A percentile compares a stretch with the other conserved stretches of the same genome.
phyloP scores from a whole-genome alignment of 78 protist genomes.

The Dictyostelium intermedium region DNA sequence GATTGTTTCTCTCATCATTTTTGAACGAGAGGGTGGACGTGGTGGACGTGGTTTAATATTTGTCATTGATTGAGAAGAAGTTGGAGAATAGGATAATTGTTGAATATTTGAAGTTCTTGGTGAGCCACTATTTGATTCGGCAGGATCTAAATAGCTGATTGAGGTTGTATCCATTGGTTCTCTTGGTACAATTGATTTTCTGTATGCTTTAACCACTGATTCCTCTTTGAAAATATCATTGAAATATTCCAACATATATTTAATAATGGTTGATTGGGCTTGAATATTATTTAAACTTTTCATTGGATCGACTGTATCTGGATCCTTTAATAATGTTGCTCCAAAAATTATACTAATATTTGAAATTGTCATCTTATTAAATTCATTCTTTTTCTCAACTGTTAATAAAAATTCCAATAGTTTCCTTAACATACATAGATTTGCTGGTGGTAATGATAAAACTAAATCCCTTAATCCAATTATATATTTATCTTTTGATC shows the following conservation, averaged over 20 bases:
- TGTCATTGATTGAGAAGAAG: neutral
- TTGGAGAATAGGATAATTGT: neutral
- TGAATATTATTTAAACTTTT: slow-evolving; percentile 18
- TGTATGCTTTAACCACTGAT: slow-evolving; percentile 3
- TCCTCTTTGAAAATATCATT: slow-evolving; percentile 6
- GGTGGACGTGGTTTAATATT: neutral
- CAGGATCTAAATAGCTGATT: slow-evolving; percentile 50
- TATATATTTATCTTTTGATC: slow-evolving; percentile 5
- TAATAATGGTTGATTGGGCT: slow-evolving; percentile 33
- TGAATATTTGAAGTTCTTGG: neutral
- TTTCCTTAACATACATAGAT: slow-evolving; percentile 54
- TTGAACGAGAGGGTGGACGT: slow-evolving; percentile 31
- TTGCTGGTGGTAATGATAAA: slow-evolving; percentile 63
- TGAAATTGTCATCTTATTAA: slow-evolving; percentile 57
- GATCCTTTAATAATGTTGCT: slow-evolving; percentile 47
- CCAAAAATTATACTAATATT: slow-evolving; percentile 68
- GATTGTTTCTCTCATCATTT: slow-evolving; percentile 11
- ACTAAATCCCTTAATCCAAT: slow-evolving; percentile 26
- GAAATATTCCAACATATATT: slow-evolving; percentile 36
- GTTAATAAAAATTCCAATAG: slow-evolving; percentile 30
- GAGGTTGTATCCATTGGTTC: slow-evolving; percentile 49
- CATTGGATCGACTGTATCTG: slow-evolving; percentile 50
- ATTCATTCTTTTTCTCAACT: slow-evolving; percentile 29
- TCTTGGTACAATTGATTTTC: slow-evolving; percentile 26
- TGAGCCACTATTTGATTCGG: neutral